phyloP scores from a whole-genome alignment of 306 rosid species.

The Senna siamea region DNA sequence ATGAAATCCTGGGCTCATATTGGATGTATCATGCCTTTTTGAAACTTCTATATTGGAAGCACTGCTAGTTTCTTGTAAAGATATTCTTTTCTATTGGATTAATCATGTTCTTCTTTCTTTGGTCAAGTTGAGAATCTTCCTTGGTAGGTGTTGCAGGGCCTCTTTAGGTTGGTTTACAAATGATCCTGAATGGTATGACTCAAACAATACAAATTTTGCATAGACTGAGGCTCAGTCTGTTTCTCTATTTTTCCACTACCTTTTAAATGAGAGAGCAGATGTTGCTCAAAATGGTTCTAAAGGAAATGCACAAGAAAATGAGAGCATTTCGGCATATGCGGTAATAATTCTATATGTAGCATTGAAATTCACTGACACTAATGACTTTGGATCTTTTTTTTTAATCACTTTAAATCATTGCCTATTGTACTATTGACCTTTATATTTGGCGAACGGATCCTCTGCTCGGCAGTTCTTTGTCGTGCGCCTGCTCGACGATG shows the following conservation, averaged over 20 bases:
- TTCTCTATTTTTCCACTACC: constrained; percentile 79
- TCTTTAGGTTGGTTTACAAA: constrained; percentile 93
- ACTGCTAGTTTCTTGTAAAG: constrained; percentile 31
- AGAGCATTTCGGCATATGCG: constrained; percentile 60
- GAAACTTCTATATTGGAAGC: constrained; percentile 12
- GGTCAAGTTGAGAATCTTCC: constrained; percentile 41
- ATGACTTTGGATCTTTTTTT: constrained; percentile 18
- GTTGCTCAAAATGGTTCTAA: constrained; percentile 61
- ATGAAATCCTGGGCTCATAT: neutral
- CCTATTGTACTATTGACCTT: neutral
- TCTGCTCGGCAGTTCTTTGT: too few relatives aligned
- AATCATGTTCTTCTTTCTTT: constrained; percentile 33
- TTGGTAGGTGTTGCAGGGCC: constrained; percentile 65
- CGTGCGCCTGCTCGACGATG: too few relatives aligned
- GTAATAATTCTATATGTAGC: constrained; percentile 53
- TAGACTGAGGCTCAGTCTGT: constrained; percentile 96
- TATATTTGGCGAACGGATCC: too few relatives aligned
- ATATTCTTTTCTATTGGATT: constrained; percentile 10
- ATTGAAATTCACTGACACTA: constrained; percentile 28
- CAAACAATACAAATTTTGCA: constrained; percentile 69
- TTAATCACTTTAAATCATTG: constrained; percentile 22
- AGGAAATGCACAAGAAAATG: constrained; percentile 78
- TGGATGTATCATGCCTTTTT: constrained; percentile 11
- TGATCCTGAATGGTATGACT: constrained; percentile 88
- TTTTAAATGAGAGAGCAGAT: constrained; percentile 74